Conservation (phyloP, 2,329 filamentous ascomycete species). For the Arthrobotrys entomopaga region DNA sequence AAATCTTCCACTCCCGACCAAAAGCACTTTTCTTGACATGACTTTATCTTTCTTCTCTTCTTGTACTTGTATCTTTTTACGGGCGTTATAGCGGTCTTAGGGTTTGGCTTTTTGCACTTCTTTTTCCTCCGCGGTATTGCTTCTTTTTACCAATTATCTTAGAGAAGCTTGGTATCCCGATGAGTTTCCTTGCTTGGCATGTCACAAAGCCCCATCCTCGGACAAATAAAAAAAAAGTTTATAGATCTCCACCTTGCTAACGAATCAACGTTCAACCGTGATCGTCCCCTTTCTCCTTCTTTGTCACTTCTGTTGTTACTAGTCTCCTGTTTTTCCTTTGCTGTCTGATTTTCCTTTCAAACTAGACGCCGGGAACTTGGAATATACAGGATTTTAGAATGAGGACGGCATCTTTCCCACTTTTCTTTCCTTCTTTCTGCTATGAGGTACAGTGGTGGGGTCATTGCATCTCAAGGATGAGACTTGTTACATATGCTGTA, state of each 20-base stretch:
- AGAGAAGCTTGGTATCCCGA: background rate
- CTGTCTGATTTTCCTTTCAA: too few relatives aligned
- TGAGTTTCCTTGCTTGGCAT: background rate
- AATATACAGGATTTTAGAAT: too few relatives aligned
- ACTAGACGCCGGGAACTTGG: too few relatives aligned
- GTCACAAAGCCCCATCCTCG: conserved; percentile 23
- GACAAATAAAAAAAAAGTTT: conserved; percentile 28
- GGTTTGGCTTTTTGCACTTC: conserved; percentile 2
- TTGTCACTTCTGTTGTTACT: background rate
- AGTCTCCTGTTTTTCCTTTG: too few relatives aligned
- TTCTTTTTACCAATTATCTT: conserved; percentile 1
- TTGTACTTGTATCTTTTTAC: conserved; percentile 16
- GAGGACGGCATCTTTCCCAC: too few relatives aligned
- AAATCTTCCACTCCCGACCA: background rate
- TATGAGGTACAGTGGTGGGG: background rate
- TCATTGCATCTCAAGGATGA: conserved; percentile 4
- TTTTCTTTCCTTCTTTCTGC: too few relatives aligned
- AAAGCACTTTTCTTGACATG: conserved; percentile 17
- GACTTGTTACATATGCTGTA: conserved; percentile 11
- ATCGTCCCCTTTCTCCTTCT: background rate
- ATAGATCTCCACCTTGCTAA: conserved; percentile 31
- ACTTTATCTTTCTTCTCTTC: conserved; percentile 10
- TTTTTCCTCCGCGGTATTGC: conserved; percentile 2
- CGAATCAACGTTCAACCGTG: conserved; percentile 1
- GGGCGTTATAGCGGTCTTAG: conserved; percentile 44